phyloP scores from a whole-genome alignment of 257 asterid species.

The Pogostemon cablin region DNA sequence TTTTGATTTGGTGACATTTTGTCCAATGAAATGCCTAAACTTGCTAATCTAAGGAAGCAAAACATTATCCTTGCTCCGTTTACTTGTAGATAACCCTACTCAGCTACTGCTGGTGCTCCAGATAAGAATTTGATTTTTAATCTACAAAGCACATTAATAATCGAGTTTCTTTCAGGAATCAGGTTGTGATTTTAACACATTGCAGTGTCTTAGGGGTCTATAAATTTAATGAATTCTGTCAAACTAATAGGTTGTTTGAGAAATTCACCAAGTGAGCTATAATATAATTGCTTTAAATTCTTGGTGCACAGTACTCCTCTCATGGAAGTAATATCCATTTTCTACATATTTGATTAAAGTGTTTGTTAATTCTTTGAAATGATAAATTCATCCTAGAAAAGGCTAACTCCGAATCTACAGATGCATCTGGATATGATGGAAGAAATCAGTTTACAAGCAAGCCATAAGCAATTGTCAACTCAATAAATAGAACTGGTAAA shows the following conservation, averaged over 20 bases:
- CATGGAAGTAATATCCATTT: neutral
- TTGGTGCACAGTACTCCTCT: neutral
- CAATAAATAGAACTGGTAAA: neutral
- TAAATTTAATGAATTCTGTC: neutral
- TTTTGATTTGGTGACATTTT: neutral
- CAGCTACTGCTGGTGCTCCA: neutral
- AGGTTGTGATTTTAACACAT: neutral
- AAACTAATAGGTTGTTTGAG: neutral
- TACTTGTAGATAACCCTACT: neutral
- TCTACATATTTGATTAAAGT: constrained; percentile 10
- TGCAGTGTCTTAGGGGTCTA: neutral
- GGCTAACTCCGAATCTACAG: constrained; percentile 3
- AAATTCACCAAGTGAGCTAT: neutral
- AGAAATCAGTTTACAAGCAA: constrained; percentile 7
- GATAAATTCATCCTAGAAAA: constrained; percentile 2
- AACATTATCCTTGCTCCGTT: neutral
- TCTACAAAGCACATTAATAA: neutral
- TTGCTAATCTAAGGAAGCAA: neutral
- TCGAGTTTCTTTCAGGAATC: neutral
- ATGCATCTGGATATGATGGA: constrained; percentile 19
- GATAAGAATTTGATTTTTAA: neutral
- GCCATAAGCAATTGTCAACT: constrained; percentile 19
- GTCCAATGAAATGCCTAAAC: constrained; percentile 6
- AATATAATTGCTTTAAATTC: constrained; percentile 10
- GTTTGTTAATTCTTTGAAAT: neutral